Percentiles rank a stretch among this genome's conserved stretches.
phyloP scores from a whole-genome alignment of 768 basidiomycete genomes.

The Naganishia friedmannii region DNA sequence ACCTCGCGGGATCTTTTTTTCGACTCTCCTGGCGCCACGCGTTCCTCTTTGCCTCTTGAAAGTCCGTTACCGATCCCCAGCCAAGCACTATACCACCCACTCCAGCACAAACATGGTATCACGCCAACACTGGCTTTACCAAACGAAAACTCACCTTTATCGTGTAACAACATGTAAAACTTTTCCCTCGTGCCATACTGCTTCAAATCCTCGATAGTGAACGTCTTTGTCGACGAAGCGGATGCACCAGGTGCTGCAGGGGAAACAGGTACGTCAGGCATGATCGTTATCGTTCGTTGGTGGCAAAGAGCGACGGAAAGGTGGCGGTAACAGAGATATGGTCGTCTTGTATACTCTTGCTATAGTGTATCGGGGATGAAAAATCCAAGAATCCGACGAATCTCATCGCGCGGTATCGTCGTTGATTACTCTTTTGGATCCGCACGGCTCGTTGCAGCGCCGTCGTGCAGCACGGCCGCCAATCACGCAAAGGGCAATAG shows the following conservation, averaged over 20 bases:
- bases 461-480: constrained; percentile 18
- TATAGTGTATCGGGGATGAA: background rate
- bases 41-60: too few relatives aligned
- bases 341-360: background rate
- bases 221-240: constrained; percentile 36
- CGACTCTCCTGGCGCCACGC: background rate
- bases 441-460: background rate
- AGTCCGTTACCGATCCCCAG: too few relatives aligned
- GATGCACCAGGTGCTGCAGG: constrained; percentile 14
- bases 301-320: background rate
- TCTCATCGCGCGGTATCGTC: background rate
- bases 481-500: background rate
- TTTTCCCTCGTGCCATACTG: constrained; percentile 69
- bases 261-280: constrained; percentile 22
- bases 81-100: too few relatives aligned
- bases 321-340: background rate
- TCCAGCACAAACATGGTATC: too few relatives aligned
- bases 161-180: constrained; percentile 77
- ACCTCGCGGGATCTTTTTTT: background rate
- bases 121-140: too few relatives aligned
- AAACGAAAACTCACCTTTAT: constrained; percentile 63
- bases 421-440: constrained; percentile 13
- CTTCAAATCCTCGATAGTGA: constrained; percentile 67
- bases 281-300: background rate
- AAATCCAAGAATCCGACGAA: background rate